A percentile compares a stretch with the other conserved stretches of the same genome.
These are phyloP conservation scores for Metschnikowia similis DNA, from an alignment of 805 yeast species.

Conservation along the genomic window DNA sequence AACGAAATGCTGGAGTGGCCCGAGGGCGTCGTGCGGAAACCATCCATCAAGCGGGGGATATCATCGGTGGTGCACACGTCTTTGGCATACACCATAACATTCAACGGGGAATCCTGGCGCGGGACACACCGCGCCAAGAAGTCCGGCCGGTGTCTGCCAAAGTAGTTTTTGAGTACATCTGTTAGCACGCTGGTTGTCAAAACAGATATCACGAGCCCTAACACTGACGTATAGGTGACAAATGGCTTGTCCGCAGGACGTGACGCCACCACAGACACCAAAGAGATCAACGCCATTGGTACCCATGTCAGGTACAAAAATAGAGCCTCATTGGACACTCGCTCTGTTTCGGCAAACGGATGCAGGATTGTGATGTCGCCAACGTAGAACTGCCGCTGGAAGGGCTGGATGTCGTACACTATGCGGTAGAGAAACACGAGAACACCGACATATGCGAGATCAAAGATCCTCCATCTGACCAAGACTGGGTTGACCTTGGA, in stretches of 20 bases:
- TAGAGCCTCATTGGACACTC: slow-evolving; percentile 57
- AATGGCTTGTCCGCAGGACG: slow-evolving; percentile 53
- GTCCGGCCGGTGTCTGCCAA: slow-evolving; percentile 92
- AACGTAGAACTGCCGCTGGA: slow-evolving; percentile 71
- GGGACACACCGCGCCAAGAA: slow-evolving; percentile 84
- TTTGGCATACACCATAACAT: slow-evolving; percentile 52
- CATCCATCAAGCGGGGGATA: slow-evolving; percentile 49
- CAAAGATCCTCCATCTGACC: slow-evolving; percentile 18
- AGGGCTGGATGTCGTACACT: slow-evolving; percentile 44
- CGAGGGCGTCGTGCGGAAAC: slow-evolving; percentile 78
- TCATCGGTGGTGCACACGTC: slow-evolving; percentile 63
- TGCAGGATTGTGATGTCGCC: slow-evolving; percentile 76
- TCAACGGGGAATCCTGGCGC: slow-evolving; percentile 47
- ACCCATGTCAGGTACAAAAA: slow-evolving; percentile 49
- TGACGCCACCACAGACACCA: slow-evolving; percentile 37
- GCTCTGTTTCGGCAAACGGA: slow-evolving; percentile 73
- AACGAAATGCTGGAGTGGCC: slow-evolving; percentile 76
- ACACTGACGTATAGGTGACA: slow-evolving; percentile 55
- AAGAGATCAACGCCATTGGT: slow-evolving; percentile 43
- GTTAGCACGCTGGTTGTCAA: slow-evolving; percentile 61
- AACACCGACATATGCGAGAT: slow-evolving; percentile 18
- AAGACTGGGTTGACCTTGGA: slow-evolving; percentile 6
- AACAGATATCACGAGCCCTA: slow-evolving; percentile 64
- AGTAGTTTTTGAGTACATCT: slow-evolving; percentile 72
- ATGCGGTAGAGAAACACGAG: slow-evolving; percentile 22